A percentile compares a stretch with the other conserved stretches of the same genome.
phyloP scores from a whole-genome alignment of 257 asterid genomes.

The Forsythia suspensa region DNA sequence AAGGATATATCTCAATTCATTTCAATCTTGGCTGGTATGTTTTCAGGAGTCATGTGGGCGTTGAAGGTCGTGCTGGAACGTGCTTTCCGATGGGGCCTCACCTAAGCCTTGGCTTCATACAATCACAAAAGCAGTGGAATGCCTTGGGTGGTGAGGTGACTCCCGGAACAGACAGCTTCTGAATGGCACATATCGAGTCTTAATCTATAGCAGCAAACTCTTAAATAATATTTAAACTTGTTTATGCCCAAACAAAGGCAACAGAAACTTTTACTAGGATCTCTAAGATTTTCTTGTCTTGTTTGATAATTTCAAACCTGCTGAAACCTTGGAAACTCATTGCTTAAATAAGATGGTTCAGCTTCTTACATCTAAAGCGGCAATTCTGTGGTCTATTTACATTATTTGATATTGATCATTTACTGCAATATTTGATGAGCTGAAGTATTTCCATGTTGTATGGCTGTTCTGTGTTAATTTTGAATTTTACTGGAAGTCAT shows the following conservation, averaged over 20 bases:
- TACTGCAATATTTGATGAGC: not conserved
- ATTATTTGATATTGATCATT: not conserved
- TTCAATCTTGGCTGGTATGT: not conserved
- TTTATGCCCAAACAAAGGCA: not conserved
- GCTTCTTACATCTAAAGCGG: not conserved
- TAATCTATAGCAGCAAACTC: not conserved
- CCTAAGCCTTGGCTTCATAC: constrained; percentile 30
- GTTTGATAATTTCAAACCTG: not conserved
- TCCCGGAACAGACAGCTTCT: constrained; percentile 11
- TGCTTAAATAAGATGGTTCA: not conserved
- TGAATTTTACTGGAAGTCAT: not conserved
- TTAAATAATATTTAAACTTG: not conserved
- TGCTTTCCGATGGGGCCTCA: constrained; percentile 27
- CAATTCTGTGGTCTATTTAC: not conserved
- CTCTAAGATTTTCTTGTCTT: not conserved
- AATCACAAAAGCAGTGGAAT: constrained; percentile 34
- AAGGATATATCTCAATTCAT: not conserved
- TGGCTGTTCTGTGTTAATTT: not conserved
- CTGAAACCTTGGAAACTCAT: not conserved
- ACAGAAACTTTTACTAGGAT: not conserved
- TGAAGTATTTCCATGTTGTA: not conserved
- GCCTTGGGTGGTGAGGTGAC: not conserved
- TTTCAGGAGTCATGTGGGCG: constrained; percentile 31
- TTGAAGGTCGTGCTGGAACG: constrained; percentile 24
- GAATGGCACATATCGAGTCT: not conserved